Percentiles rank a stretch among this genome's conserved stretches.
Conservation (phyloP, 805 yeast genomes). For the Zygosaccharomyces kombuchaensis region DNA sequence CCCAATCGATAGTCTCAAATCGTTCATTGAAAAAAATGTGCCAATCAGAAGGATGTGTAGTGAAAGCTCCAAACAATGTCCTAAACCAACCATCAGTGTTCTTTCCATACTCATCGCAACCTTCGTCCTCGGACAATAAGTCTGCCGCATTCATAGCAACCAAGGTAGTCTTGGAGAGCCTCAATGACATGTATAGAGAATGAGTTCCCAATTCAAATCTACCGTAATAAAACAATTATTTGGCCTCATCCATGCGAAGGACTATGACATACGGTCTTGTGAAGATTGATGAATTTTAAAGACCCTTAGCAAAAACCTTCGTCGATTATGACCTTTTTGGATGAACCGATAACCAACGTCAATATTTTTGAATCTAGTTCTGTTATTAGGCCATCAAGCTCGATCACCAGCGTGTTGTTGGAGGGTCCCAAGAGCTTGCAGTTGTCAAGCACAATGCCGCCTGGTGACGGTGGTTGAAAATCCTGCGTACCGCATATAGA, state of each 20-base stretch:
- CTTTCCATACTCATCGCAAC: constrained; percentile 4
- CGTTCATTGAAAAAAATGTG: constrained; percentile 22
- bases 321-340: constrained; percentile 10
- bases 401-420: constrained; percentile 17
- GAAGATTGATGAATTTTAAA: background rate
- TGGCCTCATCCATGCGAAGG: background rate
- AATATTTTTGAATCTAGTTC: background rate
- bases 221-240: background rate
- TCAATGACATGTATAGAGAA: constrained; percentile 13
- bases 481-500: constrained; percentile 9
- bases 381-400: constrained; percentile 15
- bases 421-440: constrained; percentile 8
- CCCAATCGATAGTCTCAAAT: constrained; percentile 31
- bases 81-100: constrained; percentile 9
- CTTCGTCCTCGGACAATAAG: constrained; percentile 2
- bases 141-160: constrained; percentile 7
- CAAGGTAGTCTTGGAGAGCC: constrained; percentile 12
- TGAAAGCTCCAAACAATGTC: constrained; percentile 7
- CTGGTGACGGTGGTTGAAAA: constrained; percentile 11
- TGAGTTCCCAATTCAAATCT: background rate
- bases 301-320: constrained; percentile 4
- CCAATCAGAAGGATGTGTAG: constrained; percentile 26
- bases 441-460: constrained; percentile 20
- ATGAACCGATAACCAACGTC: constrained; percentile 13
- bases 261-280: background rate